Evolutionary conservation across 164 flowering plant genomes (phyloP).

Genomic region (Tetrastigma voinierianum): DNA sequence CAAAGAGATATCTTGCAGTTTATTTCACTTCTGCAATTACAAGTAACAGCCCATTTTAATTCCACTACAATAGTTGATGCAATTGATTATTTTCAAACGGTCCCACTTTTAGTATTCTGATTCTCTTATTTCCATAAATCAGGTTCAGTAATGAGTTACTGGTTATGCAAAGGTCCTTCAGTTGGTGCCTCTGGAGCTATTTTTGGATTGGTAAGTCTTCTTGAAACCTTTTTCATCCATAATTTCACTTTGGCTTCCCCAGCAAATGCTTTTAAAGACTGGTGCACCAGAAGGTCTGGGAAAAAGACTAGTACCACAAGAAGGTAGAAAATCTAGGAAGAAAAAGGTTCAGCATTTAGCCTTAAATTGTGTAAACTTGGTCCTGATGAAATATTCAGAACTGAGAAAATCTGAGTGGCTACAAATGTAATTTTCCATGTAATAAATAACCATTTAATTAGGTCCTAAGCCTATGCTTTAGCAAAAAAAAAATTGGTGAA

Average conservation of each 20-base stretch:
- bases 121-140: constrained; percentile 19
- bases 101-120: constrained; percentile 15
- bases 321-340: not conserved
- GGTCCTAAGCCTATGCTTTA: not conserved
- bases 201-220: constrained; percentile 74
- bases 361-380: too few species aligned
- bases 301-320: not conserved
- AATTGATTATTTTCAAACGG: constrained; percentile 13
- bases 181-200: constrained; percentile 98
- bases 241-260: not conserved
- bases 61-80: constrained; percentile 15
- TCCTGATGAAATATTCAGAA: too few species aligned
- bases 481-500: too few species aligned
- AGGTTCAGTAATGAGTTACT: constrained; percentile 86
- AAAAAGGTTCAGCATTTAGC: not conserved
- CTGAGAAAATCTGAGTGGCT: not conserved
- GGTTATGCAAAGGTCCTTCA: constrained; percentile 66
- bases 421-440: not conserved
- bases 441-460: not conserved
- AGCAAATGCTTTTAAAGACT: not conserved
- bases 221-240: not conserved
- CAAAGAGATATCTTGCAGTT: constrained; percentile 68
- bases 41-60: constrained; percentile 45
- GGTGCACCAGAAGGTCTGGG: not conserved
- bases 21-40: constrained; percentile 79